Evolutionary conservation across 2,329 filamentous ascomycete genomes (phyloP), one percentile per base, ranked within the genome.

Genomic region (Fusarium euwallaceae): DNA sequence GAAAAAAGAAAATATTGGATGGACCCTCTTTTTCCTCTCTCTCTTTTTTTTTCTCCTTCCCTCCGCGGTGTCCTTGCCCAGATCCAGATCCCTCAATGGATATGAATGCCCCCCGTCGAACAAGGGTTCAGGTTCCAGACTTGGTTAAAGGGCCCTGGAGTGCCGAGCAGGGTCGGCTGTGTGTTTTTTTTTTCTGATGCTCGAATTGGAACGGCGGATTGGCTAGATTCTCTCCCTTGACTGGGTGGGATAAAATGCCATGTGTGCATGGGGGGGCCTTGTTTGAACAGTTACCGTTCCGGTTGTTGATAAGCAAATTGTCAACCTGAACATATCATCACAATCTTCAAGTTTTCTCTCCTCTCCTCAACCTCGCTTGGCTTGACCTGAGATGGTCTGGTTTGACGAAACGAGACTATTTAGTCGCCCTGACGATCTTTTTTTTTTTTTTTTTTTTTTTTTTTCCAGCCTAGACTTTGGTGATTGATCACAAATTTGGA

Each of bases 131-230:
- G 39, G 61, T 17, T 12, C 67, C 64, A 58, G 43, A 43, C 34
- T 20, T 69, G 22, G 59, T 39, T 61, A 43, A 61, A 61, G 29
- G 48, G 59, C 27, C 59, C 39, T 65, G 55, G 65, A 64, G 37
- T 70, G 43, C 43, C 67, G 37, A 43, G 11, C 32, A 34, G 32
- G 32, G 58, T 41, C 58, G 37, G 29, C 20, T 36, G 24, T 41
- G 16, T 11, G 17, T 51, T 11, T 11, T 17, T 34, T 34, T 12
- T 34, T 10, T 34, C 32, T 34, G 32, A 34, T 34, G 27, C 36
- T 36, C 20, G 27, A 66, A 71, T 71, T 71, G 62, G 58, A 27
- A 32, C n/a, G 12, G 36, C 41, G 27, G 39, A 71, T 71, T 71
- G 67, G 67, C 34, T 32, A 51, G 36, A 43, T 27, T 22, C 37